These are phyloP conservation scores for Coniosporium apollinis DNA, from an alignment of 495 filamentous ascomycete genomes.

Conservation along the genomic window DNA sequence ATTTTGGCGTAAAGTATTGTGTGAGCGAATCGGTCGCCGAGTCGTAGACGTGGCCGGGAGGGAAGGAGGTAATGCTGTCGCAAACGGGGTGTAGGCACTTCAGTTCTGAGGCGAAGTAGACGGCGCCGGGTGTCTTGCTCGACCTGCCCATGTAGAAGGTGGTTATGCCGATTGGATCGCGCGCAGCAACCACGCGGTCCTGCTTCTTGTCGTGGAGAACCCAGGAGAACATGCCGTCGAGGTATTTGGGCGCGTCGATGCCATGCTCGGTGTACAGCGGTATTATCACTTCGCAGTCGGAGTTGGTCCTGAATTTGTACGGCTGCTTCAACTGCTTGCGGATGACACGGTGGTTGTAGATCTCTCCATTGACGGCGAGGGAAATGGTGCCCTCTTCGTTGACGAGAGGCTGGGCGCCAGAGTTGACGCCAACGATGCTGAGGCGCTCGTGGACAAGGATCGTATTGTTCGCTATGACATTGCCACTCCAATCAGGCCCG, in stretches of 20 bases:
- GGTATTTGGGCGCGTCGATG: conserved; percentile 78
- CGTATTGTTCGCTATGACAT: conserved; percentile 71
- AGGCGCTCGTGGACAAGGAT: conserved; percentile 95
- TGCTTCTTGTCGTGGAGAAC: conserved; percentile 87
- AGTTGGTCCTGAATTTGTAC: conserved; percentile 93
- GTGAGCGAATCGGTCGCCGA: conserved; percentile 66
- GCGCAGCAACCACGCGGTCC: conserved; percentile 80
- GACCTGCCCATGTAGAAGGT: conserved; percentile 93
- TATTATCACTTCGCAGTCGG: conserved; percentile 95
- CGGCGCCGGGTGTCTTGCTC: conserved; percentile 59
- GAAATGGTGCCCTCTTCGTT: conserved; percentile 77
- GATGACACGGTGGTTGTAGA: conserved; percentile 94
- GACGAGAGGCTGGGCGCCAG: conserved; percentile 85
- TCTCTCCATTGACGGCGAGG: conserved; percentile 96
- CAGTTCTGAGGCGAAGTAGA: conserved; percentile 93
- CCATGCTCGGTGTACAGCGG: conserved; percentile 90
- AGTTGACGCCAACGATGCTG: conserved; percentile 94
- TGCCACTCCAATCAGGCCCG: conserved; percentile 99
- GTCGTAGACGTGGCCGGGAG: conserved; percentile 90
- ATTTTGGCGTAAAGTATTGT: conserved; percentile 77
- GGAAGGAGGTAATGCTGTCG: conserved; percentile 87
- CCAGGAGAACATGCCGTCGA: conserved; percentile 99
- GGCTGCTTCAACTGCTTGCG: conserved; percentile 64
- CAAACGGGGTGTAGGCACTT: conserved; percentile 88
- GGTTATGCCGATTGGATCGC: conserved; percentile 94